Evolutionary conservation across 163 green algal species (phyloP).

Genomic region (Chlamydomonas reinhardtii): DNA sequence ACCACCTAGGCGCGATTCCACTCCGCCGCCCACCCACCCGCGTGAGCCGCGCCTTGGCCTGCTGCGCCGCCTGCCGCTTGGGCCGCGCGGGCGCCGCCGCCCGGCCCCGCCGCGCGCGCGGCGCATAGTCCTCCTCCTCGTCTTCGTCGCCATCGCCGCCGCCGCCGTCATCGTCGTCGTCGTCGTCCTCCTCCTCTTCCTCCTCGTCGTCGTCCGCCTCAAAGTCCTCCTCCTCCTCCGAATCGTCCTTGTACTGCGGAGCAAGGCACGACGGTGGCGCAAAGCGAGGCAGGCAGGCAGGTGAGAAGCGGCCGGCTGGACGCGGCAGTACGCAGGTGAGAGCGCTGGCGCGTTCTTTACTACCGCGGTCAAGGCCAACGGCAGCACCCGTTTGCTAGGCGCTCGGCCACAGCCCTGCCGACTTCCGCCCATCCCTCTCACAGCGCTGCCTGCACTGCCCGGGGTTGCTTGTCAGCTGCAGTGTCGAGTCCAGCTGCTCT

Average conservation of each 20-base stretch:
- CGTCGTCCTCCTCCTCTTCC: constrained; percentile 28
- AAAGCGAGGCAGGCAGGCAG: too few species aligned
- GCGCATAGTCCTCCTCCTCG: constrained; percentile 42
- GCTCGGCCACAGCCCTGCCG: too few species aligned
- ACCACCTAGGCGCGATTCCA: too few species aligned
- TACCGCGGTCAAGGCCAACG: too few species aligned
- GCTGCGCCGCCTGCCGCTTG: constrained; percentile 33
- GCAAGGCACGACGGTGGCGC: too few species aligned
- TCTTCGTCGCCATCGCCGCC: neutral
- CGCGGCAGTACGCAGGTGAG: too few species aligned
- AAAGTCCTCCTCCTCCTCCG: constrained; percentile 42
- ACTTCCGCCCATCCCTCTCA: too few species aligned
- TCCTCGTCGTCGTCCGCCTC: constrained; percentile 21
- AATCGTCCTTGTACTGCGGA: constrained; percentile 43
- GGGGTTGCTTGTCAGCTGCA: too few species aligned
- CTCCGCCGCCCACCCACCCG: neutral
- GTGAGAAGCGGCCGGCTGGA: too few species aligned
- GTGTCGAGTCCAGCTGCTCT: neutral
- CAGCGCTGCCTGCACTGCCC: too few species aligned
- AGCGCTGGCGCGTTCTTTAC: too few species aligned
- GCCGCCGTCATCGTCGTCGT: constrained; percentile 3
- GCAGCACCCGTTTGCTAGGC: too few species aligned
- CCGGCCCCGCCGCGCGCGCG: neutral
- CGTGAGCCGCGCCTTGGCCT: constrained; percentile 34
- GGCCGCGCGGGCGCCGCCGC: constrained; percentile 13